Conservation (phyloP, 176 grass and related monocot species). For the Zizania latifolia region DNA sequence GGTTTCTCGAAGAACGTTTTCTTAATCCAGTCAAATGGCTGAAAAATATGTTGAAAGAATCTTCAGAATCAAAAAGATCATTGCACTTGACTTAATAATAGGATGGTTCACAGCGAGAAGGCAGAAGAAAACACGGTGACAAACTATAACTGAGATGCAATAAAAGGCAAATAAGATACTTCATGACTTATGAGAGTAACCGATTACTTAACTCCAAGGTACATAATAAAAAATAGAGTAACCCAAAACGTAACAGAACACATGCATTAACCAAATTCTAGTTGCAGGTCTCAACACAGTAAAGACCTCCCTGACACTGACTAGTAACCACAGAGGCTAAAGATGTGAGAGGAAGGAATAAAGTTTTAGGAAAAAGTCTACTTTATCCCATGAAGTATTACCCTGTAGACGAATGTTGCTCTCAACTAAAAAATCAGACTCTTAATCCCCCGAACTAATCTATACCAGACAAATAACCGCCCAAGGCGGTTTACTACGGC, state of each 20-base stretch:
- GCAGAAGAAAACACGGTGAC: background rate
- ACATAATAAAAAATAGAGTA: background rate
- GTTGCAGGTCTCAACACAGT: too few species aligned
- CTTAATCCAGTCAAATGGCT: constrained; percentile 85
- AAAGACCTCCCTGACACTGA: too few species aligned
- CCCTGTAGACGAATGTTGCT: too few species aligned
- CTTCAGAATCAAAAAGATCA: background rate
- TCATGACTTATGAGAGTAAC: too few species aligned
- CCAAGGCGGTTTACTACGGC: too few species aligned
- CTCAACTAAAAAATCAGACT: too few species aligned
- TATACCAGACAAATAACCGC: too few species aligned
- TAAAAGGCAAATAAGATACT: too few species aligned
- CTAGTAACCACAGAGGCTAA: too few species aligned
- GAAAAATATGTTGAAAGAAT: constrained; percentile 1
- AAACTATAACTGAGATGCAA: background rate
- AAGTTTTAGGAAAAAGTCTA: too few species aligned
- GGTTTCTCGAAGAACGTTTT: constrained; percentile 77
- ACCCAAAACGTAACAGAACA: background rate
- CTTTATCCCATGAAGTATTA: too few species aligned
- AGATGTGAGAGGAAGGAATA: background rate
- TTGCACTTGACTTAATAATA: background rate
- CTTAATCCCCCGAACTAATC: too few species aligned
- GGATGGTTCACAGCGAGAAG: background rate
- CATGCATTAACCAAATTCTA: background rate
- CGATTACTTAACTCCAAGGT: background rate